Evolutionary conservation across 768 basidiomycete genomes (phyloP).

Genomic region (Suillus americanus): DNA sequence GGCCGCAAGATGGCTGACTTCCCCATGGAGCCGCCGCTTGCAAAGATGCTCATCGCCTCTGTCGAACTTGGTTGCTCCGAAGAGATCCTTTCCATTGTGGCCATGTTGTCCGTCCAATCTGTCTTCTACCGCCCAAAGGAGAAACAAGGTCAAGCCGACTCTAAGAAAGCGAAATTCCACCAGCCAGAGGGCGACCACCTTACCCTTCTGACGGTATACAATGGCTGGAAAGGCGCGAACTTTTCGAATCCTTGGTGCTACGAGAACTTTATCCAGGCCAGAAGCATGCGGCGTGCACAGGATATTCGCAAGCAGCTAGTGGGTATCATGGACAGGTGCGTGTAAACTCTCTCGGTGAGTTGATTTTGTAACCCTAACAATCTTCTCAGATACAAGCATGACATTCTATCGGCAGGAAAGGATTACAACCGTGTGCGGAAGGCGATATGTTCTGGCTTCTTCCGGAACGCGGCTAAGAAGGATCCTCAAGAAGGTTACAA

Average conservation of each 20-base stretch:
- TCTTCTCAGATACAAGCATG: slow-evolving; percentile 84
- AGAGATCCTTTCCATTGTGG: slow-evolving; percentile 94
- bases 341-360: slow-evolving; percentile 7
- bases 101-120: slow-evolving; percentile 95
- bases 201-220: slow-evolving; percentile 91
- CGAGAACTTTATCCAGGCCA: slow-evolving; percentile 97
- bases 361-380: slow-evolving; percentile 8
- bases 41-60: slow-evolving; percentile 98
- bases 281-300: slow-evolving; percentile 95
- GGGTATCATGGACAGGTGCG: slow-evolving; percentile 97
- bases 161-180: slow-evolving; percentile 99
- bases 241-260: slow-evolving; percentile 99
- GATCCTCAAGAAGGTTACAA: slow-evolving; percentile 99
- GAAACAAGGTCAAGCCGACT: slow-evolving; percentile 98
- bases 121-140: slow-evolving; percentile 99
- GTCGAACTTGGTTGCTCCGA: slow-evolving; percentile 98
- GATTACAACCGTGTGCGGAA: slow-evolving; percentile 93
- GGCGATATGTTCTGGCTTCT: slow-evolving; percentile 97
- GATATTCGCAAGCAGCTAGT: slow-evolving; percentile 97
- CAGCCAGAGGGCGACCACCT: slow-evolving; percentile 98
- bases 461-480: slow-evolving; percentile 98
- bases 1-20: slow-evolving; percentile 99
- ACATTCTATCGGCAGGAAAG: slow-evolving; percentile 87
- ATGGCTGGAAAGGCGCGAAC: slow-evolving; percentile 95
- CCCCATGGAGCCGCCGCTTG: slow-evolving; percentile 93